Evolutionary conservation across 2,329 filamentous ascomycete species (phyloP), one percentile per base, ranked within the genome.

Genomic region (Cordyceps pruinosa): DNA sequence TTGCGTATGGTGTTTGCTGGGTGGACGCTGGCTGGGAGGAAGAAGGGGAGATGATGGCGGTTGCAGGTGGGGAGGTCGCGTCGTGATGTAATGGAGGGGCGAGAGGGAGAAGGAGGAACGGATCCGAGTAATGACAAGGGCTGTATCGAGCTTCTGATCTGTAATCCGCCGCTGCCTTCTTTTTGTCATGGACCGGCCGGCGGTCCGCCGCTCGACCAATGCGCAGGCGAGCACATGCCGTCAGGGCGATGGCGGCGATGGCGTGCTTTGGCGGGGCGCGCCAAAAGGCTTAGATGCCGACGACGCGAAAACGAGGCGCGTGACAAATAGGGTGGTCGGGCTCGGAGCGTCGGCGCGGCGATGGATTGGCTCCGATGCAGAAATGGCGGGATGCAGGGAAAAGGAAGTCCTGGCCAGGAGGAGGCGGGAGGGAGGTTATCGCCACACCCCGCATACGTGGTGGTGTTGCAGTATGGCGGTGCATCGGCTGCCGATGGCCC

Each of bases 221-320:
- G 15, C 32, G n/a, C 32, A 23, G 32, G 46, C 19, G 47, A 30
- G 49, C 49, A 2, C 35, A 21, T 39, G 32, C 32, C 13, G 26
- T 48, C 19, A 19, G 17, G 21, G 23, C 37, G 21, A 41, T 30
- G 28, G 30, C 23, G 23, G 19, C 41, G 53, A 56, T 56, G 53
- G 53, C 53, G 53, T 56, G 53, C 53, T 56, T 56, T 49, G 45
- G 53, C 53, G 53, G 53, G 53, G 53, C n/a, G 9, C 12, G 32
- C 47, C 37, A 49, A 19, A 5, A 13, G 8, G 19, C 34, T 44
- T 44, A 26, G 45, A 47, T 3, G 45, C 45, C 45, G 45, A 47
- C 45, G 45, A 47, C 26, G 45, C 45, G 45, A n/a, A 21, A 10
- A 32, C 28, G n/a, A n/a, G n/a, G 28, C 28, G 28, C 28, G 6